These are phyloP conservation scores for Xylaria nigripes DNA, from an alignment of 495 filamentous ascomycete species.

Conservation along the genomic window DNA sequence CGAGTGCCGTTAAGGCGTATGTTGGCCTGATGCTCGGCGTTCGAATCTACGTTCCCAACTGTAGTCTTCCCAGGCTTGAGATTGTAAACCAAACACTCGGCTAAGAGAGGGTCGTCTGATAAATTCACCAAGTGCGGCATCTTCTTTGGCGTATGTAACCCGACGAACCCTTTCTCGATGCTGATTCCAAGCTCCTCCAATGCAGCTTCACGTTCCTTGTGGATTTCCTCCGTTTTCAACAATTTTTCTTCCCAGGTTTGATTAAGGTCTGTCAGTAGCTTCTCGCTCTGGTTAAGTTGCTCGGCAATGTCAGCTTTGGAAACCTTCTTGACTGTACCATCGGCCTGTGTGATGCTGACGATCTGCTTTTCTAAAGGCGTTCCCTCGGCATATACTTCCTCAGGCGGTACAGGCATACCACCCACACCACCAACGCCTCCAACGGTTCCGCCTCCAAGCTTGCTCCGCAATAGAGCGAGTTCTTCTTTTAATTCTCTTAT, in stretches of 20 bases:
- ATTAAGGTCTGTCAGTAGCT: conserved; percentile 91
- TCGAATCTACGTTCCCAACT: conserved; percentile 81
- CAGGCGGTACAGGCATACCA: conserved; percentile 42
- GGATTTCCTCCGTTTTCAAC: conserved; percentile 88
- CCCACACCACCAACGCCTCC: conserved; percentile 36
- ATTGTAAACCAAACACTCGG: conserved; percentile 97
- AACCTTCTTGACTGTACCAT: conserved; percentile 86
- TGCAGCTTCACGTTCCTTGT: conserved; percentile 92
- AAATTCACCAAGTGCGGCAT: conserved; percentile 99
- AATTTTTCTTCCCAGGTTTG: conserved; percentile 99
- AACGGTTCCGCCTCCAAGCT: conserved; percentile 63
- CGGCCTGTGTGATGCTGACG: conserved; percentile 80
- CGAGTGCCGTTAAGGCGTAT: conserved; percentile 90
- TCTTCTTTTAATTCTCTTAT: conserved; percentile 97
- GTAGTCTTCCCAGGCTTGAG: conserved; percentile 91
- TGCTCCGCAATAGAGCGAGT: conserved; percentile 74
- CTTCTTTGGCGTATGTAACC: conserved; percentile 91
- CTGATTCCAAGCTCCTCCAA: conserved; percentile 96
- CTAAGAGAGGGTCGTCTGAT: conserved; percentile 89
- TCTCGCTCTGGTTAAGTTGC: conserved; percentile 90
- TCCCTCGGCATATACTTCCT: conserved; percentile 81
- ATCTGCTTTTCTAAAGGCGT: conserved; percentile 93
- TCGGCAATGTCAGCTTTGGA: conserved; percentile 98
- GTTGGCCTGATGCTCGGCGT: conserved; percentile 68
- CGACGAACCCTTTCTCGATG: conserved; percentile 97